A percentile compares a stretch with the other conserved stretches of the same genome.
Evolutionary conservation across 2,329 filamentous ascomycete species (phyloP).

Genomic region (Sporothrix variecibatus): DNA sequence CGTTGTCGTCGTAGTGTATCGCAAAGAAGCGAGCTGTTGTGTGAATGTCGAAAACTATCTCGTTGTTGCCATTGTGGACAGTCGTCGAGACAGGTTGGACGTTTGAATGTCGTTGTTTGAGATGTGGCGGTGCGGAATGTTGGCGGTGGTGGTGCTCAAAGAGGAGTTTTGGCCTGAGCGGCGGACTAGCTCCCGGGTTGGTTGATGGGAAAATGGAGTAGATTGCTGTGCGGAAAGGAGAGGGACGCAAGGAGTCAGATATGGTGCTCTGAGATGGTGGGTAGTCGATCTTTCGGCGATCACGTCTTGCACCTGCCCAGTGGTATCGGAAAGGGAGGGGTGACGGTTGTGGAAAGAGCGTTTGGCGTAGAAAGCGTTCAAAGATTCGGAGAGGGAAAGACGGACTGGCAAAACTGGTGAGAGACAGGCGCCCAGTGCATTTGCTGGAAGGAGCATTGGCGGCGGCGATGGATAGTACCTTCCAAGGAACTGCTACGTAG

Average conservation of each 20-base stretch:
- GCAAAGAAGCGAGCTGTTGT: neutral
- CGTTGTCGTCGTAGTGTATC: neutral
- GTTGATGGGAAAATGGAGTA: neutral
- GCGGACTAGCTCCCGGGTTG: neutral
- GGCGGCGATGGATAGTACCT: neutral
- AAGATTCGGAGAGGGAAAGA: neutral
- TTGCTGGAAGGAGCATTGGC: conserved; percentile 4
- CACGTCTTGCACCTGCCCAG: conserved; percentile 8
- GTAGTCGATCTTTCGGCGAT: conserved; percentile 3
- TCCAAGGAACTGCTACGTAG: neutral
- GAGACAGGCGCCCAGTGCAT: neutral
- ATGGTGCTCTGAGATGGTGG: neutral
- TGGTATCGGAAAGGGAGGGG: neutral
- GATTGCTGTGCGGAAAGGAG: no score
- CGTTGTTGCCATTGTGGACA: neutral
- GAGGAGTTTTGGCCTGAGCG: conserved; percentile 3
- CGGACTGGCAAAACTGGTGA: neutral
- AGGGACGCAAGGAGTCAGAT: conserved; percentile 8
- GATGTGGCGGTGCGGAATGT: conserved; percentile 15
- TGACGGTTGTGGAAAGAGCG: neutral
- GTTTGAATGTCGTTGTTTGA: neutral
- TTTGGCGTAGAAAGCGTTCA: neutral
- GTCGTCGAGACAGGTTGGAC: neutral
- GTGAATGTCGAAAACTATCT: neutral
- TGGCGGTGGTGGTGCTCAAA: conserved; percentile 1